Base-by-base conservation (phyloP, 1,139 yeast genomes). In the Pneumocystis murina region DNA sequence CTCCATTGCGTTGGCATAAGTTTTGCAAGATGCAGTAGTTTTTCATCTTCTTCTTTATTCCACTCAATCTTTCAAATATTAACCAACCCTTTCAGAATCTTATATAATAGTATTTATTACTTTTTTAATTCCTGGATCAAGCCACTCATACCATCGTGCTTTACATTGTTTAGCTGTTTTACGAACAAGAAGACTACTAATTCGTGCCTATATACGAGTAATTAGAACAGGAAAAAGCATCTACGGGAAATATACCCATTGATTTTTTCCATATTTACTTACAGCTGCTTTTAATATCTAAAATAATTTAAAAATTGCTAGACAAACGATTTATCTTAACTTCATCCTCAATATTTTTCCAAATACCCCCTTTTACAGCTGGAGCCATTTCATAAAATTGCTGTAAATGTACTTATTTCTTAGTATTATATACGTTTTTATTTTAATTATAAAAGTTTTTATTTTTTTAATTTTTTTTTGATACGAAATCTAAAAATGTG, bases 1-100 rank as follows among this genome's bases (percentile, higher is more conserved):
- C 95, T 80, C 98, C 98, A 92, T 74, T 91, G 97, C 66, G 91
- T 90, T 1, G 97, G 97, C 71, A 91, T 77, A 40, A 84, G 73
- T 69, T 82, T 82, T 0, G 87, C 91, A 67, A 89, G 71, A 61
- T 80, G 80, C 65, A 91, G 73, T 62, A 92, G 77, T 72, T 82
- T 81, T 63, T 82, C 85, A 72, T 92, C 98, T 65, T 91, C 96
- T 40, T 84, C 85, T 39, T 80, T 76, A 0, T 86, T 76, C 95
- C 97, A 92, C 59, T 80, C 84, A 0, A 75, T 67, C 64, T 62
- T 55, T 30, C 39, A 16, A 60, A 24, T 35, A n/a, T 24, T 35
- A 38, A 14, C 7, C 14, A 16, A 35, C 2, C 6, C 7, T 59
- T 6, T 16, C 16, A 24, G 6, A 4, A 28, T 24, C 30, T 24